Conservation (phyloP, 2,329 filamentous ascomycete species). For the Meredithiella fracta region DNA sequence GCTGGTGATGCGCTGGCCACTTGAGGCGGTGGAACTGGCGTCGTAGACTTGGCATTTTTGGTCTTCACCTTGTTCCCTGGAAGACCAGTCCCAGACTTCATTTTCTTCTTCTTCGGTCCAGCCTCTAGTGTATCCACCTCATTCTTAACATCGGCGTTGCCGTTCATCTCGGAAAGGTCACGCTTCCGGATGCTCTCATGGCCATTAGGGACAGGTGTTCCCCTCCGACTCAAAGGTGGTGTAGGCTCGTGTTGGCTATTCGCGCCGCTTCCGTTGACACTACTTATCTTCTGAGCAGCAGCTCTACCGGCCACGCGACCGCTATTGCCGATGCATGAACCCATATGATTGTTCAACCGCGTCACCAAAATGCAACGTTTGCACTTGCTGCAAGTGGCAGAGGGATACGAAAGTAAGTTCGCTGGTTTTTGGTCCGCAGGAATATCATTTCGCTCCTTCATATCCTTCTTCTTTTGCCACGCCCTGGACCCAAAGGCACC, state of each 20-base stretch:
- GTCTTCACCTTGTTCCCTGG: slow-evolving; percentile 37
- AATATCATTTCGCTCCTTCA: slow-evolving; percentile 40
- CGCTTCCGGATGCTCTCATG: slow-evolving; percentile 38
- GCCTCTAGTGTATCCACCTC: slow-evolving; percentile 16
- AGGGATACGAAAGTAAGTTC: slow-evolving; percentile 48
- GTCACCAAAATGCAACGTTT: slow-evolving; percentile 49
- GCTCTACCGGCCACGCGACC: slow-evolving; percentile 45
- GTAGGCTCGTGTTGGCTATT: slow-evolving; percentile 38
- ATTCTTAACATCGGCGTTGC: slow-evolving; percentile 17
- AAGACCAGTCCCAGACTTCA: slow-evolving; percentile 26
- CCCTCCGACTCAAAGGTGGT: slow-evolving; percentile 46
- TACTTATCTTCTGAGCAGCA: slow-evolving; percentile 47
- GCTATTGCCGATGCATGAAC: slow-evolving; percentile 49
- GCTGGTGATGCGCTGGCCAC: slow-evolving; percentile 12
- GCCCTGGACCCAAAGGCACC: slow-evolving; percentile 51
- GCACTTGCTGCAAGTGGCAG: slow-evolving; percentile 51
- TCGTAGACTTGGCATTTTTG: slow-evolving; percentile 34
- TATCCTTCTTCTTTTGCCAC: slow-evolving; percentile 69
- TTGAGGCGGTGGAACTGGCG: slow-evolving; percentile 13
- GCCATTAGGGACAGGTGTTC: slow-evolving; percentile 40
- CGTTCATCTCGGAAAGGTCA: slow-evolving; percentile 37
- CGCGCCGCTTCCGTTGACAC: slow-evolving; percentile 29
- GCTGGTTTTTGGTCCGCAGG: slow-evolving; percentile 38
- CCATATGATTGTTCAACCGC: slow-evolving; percentile 51
- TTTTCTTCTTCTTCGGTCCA: slow-evolving; percentile 41